Percentiles rank a stretch among this genome's conserved stretches.
Evolutionary conservation across 345 rosid species (phyloP).

Genomic region (Camelina laxa): DNA sequence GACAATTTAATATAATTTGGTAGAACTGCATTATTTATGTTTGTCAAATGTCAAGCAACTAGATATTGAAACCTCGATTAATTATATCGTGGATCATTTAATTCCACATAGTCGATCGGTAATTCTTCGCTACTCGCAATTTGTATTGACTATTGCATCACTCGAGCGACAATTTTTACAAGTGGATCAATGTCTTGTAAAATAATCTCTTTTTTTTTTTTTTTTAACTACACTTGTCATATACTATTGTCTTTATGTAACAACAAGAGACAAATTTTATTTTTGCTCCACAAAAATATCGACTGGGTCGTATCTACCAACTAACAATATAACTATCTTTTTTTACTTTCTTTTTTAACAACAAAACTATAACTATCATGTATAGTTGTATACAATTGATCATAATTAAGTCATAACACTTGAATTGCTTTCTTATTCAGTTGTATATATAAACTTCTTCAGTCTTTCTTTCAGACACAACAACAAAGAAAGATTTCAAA

Average conservation of each 20-base stretch:
- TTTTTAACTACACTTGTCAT: neutral
- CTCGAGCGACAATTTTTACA: neutral
- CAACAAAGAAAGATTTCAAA: neutral
- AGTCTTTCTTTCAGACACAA: conserved; percentile 2
- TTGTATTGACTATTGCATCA: conserved; percentile 2
- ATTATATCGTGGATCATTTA: neutral
- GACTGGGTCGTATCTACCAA: neutral
- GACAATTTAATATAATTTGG: neutral
- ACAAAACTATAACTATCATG: no score
- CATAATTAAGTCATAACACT: neutral
- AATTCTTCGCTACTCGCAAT: neutral
- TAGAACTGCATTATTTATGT: conserved; percentile 1
- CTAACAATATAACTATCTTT: neutral
- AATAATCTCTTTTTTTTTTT: no score
- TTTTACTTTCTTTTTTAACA: neutral
- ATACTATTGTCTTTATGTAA: neutral
- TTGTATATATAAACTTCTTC: conserved; percentile 4
- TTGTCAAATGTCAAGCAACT: neutral
- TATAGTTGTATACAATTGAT: neutral
- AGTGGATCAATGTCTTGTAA: conserved; percentile 2
- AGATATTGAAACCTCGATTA: neutral
- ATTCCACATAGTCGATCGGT: conserved; percentile 2
- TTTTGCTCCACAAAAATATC: neutral
- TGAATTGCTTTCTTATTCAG: neutral
- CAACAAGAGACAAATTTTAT: neutral